Base-by-base conservation (phyloP, 352 stramenopile genomes). In the Globisporangium acanthophoron region DNA sequence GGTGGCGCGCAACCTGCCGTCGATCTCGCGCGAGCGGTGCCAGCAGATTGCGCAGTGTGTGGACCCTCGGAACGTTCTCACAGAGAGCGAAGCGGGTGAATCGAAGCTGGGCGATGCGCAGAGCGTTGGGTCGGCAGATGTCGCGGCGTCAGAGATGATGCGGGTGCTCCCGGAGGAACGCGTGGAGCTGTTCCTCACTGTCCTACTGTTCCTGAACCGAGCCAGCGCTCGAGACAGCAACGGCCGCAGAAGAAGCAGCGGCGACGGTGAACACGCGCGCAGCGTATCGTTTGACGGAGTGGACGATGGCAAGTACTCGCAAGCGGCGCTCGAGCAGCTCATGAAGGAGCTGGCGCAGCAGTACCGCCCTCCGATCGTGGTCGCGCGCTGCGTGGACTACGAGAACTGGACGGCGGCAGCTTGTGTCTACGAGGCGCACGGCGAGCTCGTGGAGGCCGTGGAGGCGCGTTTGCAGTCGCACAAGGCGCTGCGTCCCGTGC, bases 381-480 rank as follows among this genome's bases (percentile, higher is more conserved):
- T 92, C 20, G 65, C 85, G 31, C 79, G 85, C 7, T 93, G 83
- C 62, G 72, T 90, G 7, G 85, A 95, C 66, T 93, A 85, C 40
- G 77, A 70, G 15, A 93, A 95, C 56, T 95, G 85, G 85, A 78
- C 68, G 21, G 85, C 83, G 0, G 85, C 85, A 0, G 85, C 85
- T 1, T 80, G 71, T 54, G 70, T 93, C 20, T 92, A 92, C 43
- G 76, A 95, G 72, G 83, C 71, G 3, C 78, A 95, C 24, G 83
- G 76, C 12, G 85, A 92, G 56, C 63, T 90, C 2, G 80, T 95
- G 1, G 81, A 95, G 59, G 85, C 85, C 5, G 70, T 95, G n/a
- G 85, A 95, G 59, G 90, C 82, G 56, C 76, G 85, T 1, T 58
- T 95, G 35, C 85, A 90, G 47, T 76, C 73, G 12, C 83, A 93